These are phyloP conservation scores for Apiotrichum montevideense DNA, from an alignment of 1,284 basidiomycete genomes.

Conservation along the genomic window DNA sequence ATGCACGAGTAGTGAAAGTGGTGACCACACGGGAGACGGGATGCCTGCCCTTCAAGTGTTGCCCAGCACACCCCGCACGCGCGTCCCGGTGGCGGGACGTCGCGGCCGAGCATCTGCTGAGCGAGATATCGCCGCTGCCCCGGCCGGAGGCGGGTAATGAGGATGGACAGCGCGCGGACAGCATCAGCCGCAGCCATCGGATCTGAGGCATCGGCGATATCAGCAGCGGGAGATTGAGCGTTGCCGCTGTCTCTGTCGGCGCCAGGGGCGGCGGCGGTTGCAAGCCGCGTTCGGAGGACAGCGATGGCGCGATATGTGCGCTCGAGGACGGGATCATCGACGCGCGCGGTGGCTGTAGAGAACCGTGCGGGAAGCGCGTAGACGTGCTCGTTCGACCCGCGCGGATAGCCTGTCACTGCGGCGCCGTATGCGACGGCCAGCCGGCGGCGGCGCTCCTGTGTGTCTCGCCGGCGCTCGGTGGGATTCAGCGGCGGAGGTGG, in stretches of 20 bases:
- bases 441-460: not conserved
- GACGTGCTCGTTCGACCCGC: not conserved
- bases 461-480: not conserved
- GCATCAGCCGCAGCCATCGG: not conserved
- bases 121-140: slow-evolving; percentile 1
- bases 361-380: not conserved
- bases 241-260: too few species aligned
- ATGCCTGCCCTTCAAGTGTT: not conserved
- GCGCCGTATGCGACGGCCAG: not conserved
- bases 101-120: not conserved
- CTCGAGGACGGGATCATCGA: not conserved
- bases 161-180: not conserved
- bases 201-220: too few species aligned
- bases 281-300: not conserved
- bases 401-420: not conserved
- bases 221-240: too few species aligned
- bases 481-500: not conserved
- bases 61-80: not conserved
- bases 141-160: not conserved
- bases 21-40: not conserved
- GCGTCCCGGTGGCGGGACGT: not conserved
- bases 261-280: not conserved
- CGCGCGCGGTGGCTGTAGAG: not conserved
- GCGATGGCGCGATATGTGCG: not conserved
- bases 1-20: not conserved